Evolutionary conservation across 495 filamentous ascomycete species (phyloP), one percentile per base, ranked within the genome.

Genomic region (Talaromyces ruber): DNA sequence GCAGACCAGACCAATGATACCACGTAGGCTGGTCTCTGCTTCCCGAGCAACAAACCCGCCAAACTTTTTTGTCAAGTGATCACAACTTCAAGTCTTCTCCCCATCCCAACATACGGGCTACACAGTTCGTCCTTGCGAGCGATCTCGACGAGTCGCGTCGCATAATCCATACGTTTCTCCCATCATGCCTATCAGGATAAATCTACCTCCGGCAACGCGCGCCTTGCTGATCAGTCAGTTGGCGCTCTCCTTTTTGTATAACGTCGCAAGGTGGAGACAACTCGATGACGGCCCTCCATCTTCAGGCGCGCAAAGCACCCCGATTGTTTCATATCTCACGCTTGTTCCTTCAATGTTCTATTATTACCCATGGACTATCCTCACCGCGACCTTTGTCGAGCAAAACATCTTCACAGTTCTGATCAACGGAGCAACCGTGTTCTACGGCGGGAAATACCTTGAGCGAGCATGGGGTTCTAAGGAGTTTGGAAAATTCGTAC

Each of bases 401-500:
- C 90, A 91, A 72, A 98, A 98, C 69, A 81, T 97, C 70, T 88
- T 97, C 70, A 94, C 91, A 28, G 80, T 97, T 4, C 74, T 85
- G 14, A 83, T 97, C 58, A 91, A 93, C 62, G 87, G 82, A 11
- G 77, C 86, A 28, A 94, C 93, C 18, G 74, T 98, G 43, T 93
- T 96, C 74, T 91, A 96, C 79, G 95, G 92, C 22, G 94, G 95
- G 7, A 86, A 91, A 65, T 98, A 98, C 70, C 83, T 98, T 26
- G 94, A 98, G 76, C 84, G 94, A 65, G 94, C 95, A 53, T 98
- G 94, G 94, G 88, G 91, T 29, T 91, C 90, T n/a, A 82, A 81
- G 47, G 94, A 98, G 72, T 92, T 97, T 70, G 90, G 82, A 66
- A 97, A 93, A 71, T 98, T 98, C 74, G 81, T 97, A 18, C 76